Evolutionary conservation across 192 early-diverging fungal species (phyloP).

Genomic region (Coemansia nantahalensis): DNA sequence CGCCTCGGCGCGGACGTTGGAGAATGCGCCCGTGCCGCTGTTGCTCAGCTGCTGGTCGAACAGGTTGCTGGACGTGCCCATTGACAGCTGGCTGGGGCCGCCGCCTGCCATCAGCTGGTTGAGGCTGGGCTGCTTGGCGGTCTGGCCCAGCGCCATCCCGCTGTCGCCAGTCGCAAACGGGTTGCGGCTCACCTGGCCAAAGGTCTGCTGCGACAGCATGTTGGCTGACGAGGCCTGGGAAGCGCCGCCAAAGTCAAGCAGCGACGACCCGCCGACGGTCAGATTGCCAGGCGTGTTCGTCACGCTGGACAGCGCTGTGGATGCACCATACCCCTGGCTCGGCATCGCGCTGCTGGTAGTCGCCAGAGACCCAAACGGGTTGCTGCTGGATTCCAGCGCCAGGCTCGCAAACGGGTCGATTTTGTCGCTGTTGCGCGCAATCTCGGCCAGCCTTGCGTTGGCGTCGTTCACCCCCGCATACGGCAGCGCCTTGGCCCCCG

Average conservation of each 20-base stretch:
- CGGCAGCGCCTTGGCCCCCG: slow-evolving; percentile 41
- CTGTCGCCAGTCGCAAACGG: slow-evolving; percentile 41
- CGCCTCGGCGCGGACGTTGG: slow-evolving; percentile 3
- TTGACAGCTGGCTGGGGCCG: slow-evolving; percentile 8
- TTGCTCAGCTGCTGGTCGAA: slow-evolving; percentile 32
- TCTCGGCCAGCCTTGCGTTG: slow-evolving; percentile 49
- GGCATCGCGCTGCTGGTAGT: slow-evolving; percentile 3
- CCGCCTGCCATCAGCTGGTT: slow-evolving; percentile 45
- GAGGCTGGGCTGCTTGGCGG: slow-evolving; percentile 27
- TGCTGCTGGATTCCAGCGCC: slow-evolving; percentile 40
- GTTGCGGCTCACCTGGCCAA: slow-evolving; percentile 49
- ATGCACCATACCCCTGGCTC: neutral
- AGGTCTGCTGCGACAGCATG: slow-evolving; percentile 25
- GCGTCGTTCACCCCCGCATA: slow-evolving; percentile 39
- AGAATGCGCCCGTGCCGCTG: neutral
- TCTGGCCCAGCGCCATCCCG: neutral
- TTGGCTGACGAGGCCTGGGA: slow-evolving; percentile 23
- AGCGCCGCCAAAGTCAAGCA: slow-evolving; percentile 40
- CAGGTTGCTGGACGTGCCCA: slow-evolving; percentile 6
- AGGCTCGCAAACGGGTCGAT: slow-evolving; percentile 60
- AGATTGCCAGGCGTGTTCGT: slow-evolving; percentile 5
- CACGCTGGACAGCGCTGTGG: slow-evolving; percentile 12
- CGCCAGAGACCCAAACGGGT: slow-evolving; percentile 32
- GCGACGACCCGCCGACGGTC: slow-evolving; percentile 19
- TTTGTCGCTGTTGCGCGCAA: slow-evolving; percentile 56